Conservation (phyloP, 2,329 filamentous ascomycete genomes). For the Cadophora sp. region DNA sequence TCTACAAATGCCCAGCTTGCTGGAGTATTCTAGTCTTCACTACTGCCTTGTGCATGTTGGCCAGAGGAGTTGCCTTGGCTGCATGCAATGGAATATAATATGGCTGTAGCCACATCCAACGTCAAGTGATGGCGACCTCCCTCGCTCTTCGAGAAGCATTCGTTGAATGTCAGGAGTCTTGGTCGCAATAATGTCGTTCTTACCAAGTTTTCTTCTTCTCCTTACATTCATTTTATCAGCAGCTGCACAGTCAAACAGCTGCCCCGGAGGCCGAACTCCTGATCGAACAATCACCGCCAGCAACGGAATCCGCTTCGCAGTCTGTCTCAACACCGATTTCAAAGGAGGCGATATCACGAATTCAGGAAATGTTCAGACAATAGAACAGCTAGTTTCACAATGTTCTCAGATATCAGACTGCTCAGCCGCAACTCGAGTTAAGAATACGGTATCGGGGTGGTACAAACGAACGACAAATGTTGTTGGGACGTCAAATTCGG, state of each 20-base stretch:
- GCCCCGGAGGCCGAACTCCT: neutral
- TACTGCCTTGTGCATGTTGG: too few relatives aligned
- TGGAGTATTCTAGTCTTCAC: neutral
- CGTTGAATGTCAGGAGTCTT: neutral
- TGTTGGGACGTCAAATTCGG: neutral
- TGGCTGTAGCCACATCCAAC: neutral
- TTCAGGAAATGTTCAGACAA: neutral
- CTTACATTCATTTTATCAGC: neutral
- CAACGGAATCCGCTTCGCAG: neutral
- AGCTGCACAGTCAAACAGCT: slow-evolving; percentile 6
- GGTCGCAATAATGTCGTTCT: neutral
- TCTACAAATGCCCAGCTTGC: neutral
- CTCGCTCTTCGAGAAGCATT: neutral
- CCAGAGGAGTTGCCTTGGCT: neutral
- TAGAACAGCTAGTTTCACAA: neutral
- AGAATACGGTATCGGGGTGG: neutral
- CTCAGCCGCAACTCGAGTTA: neutral
- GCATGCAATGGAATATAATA: neutral
- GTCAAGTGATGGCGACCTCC: neutral
- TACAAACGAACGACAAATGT: neutral
- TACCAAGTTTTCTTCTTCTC: neutral
- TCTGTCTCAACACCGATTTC: slow-evolving; percentile 2
- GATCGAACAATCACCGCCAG: neutral
- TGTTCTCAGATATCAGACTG: slow-evolving; percentile 6
- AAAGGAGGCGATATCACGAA: neutral